Base-by-base conservation (phyloP, 495 filamentous ascomycete genomes). In the Neurospora sublineolata region DNA sequence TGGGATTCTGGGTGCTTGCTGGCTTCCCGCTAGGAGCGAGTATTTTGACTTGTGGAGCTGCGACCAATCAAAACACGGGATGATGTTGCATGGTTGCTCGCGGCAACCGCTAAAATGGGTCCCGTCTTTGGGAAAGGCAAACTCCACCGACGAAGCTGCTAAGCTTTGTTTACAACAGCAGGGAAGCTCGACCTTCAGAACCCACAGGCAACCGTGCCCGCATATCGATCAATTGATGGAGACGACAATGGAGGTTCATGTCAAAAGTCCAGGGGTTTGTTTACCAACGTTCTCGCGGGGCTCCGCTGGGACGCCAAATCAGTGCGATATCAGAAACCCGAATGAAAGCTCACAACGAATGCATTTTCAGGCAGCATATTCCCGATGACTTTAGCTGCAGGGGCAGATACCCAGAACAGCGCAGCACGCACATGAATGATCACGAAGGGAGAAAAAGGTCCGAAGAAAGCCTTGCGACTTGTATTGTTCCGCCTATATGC, bases 401-500 rank as follows among this genome's bases (percentile, higher is more conserved):
- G 27, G 12, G 6, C 52, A 64, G 12, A 64, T 23, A 41, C 18
- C 38, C 9, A n/a, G 27, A 41, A 69, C 14, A 46, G 36, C 20
- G 18, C 30, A 70, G 23, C 39, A 70, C 11, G 6, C 18, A 20
- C 23, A 12, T 5, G 18, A 58, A 44, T 9, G 46, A 8, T 64
- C 52, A 64, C 52, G 30, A 38, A 20, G 37, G 71, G 18, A 16
- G 68, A 69, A 67, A 68, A 39, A 39, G 39, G 58, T 75, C 77
- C 77, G 72, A 76, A 78, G 74, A 76, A 67, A 76, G 60, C 72
- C 60, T 71, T 52, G 70, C 72, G 52, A 64, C 30, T 71, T 78
- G 72, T 67, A 73, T 78, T 80, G 75, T 72, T 67, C 72, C 69
- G 69, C 73, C 72, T 76, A 74, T 72, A 46, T 75, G 70, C 72